Conservation (phyloP, 192 early-diverging fungal species). For the Chytriomyces confervae region DNA sequence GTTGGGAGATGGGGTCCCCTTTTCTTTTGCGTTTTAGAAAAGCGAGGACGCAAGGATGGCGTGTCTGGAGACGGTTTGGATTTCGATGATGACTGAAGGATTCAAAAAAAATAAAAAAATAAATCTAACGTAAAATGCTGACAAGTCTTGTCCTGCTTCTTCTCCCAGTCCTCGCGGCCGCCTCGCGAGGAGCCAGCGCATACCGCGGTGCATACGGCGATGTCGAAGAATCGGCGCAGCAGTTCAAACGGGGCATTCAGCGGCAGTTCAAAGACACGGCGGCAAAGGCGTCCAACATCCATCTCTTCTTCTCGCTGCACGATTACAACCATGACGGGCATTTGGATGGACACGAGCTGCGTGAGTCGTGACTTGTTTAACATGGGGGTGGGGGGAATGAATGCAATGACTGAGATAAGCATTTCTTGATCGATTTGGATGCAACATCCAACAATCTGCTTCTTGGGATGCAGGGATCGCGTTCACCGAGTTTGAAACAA, state of each 20-base stretch:
- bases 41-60: slow-evolving; percentile 8
- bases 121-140: no score
- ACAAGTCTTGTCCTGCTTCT: neutral
- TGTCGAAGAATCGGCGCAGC: neutral
- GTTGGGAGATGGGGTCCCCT: slow-evolving; percentile 60
- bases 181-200: slow-evolving; percentile 16
- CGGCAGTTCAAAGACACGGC: neutral
- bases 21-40: slow-evolving; percentile 51
- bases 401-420: neutral
- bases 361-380: slow-evolving; percentile 23
- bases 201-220: slow-evolving; percentile 13
- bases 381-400: neutral
- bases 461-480: slow-evolving; percentile 8
- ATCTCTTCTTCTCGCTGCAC: slow-evolving; percentile 55
- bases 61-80: neutral
- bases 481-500: slow-evolving; percentile 25
- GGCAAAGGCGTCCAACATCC: slow-evolving; percentile 4
- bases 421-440: neutral
- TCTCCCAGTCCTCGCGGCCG: neutral
- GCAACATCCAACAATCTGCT: neutral
- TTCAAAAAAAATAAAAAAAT: no score
- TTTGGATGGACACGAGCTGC: slow-evolving; percentile 80
- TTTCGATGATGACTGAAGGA: neutral
- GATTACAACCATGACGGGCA: slow-evolving; percentile 73
- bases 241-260: neutral